phyloP scores from a whole-genome alignment of 371 early-diverging fungal species.

The Mucor racemosus region DNA sequence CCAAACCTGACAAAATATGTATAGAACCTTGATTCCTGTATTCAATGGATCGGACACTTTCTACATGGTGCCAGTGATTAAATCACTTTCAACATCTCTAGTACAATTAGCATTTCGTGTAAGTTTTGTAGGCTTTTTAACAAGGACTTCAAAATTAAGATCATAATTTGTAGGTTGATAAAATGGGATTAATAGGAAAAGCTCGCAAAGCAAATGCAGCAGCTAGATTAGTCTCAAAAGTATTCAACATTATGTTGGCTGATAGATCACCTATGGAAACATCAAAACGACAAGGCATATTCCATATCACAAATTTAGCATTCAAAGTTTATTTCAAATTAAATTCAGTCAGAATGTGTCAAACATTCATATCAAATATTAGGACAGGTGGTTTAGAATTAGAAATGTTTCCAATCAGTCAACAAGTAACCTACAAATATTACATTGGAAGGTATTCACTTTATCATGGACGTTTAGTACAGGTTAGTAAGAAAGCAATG shows the following conservation, averaged over 20 bases:
- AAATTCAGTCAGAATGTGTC: conserved; percentile 47
- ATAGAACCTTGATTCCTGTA: conserved; percentile 26
- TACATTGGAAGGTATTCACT: conserved; percentile 61
- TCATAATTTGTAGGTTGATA: conserved; percentile 21
- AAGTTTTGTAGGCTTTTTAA: not conserved
- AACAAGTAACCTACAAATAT: conserved; percentile 63
- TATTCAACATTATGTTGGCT: conserved; percentile 36
- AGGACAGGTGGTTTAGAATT: conserved; percentile 47
- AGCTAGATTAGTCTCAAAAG: conserved; percentile 28
- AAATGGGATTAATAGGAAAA: conserved; percentile 21
- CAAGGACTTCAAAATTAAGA: not conserved
- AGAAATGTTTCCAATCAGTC: conserved; percentile 48
- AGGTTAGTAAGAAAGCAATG: conserved; percentile 21
- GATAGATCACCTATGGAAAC: conserved; percentile 36
- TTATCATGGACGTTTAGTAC: conserved; percentile 43
- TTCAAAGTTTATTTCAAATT: conserved; percentile 60
- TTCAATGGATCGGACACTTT: conserved; percentile 29
- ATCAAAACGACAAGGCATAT: conserved; percentile 57
- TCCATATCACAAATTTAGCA: conserved; percentile 58
- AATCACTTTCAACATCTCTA: conserved; percentile 19
- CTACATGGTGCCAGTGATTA: conserved; percentile 26
- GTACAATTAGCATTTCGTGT: conserved; percentile 29
- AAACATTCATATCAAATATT: conserved; percentile 60
- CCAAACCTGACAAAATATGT: not conserved
- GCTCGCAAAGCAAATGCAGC: conserved; percentile 32